phyloP scores from a whole-genome alignment of 2,329 filamentous ascomycete genomes.

The Alternaria longipes region DNA sequence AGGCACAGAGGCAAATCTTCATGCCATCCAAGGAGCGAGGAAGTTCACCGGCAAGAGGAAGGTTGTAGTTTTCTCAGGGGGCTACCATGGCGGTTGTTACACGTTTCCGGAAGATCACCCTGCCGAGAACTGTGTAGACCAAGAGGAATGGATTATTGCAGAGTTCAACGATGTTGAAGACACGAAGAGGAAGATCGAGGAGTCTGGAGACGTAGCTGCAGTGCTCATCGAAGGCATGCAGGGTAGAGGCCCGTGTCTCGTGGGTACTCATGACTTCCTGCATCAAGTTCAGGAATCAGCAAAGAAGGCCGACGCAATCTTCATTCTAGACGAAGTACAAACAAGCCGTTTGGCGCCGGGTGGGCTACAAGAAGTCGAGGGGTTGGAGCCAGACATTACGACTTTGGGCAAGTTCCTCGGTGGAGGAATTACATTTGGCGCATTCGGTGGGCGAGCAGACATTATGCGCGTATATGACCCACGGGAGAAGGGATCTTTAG shows the following conservation, averaged over 20 bases:
- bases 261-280: constrained; percentile 63
- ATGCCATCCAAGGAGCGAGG: constrained; percentile 53
- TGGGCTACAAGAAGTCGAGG: constrained; percentile 32
- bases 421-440: constrained; percentile 72
- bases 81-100: constrained; percentile 66
- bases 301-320: constrained; percentile 61
- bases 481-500: constrained; percentile 51
- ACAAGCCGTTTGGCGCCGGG: constrained; percentile 35
- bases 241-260: constrained; percentile 67
- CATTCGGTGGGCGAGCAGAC: constrained; percentile 68
- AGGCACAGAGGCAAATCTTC: constrained; percentile 41
- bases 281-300: constrained; percentile 60
- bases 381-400: constrained; percentile 55
- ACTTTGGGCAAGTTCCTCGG: constrained; percentile 74
- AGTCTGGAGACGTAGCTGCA: constrained; percentile 61
- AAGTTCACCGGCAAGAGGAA: constrained; percentile 55
- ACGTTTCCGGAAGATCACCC: constrained; percentile 53
- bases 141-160: constrained; percentile 66
- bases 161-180: constrained; percentile 68
- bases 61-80: constrained; percentile 59
- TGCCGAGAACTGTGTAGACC: constrained; percentile 60
- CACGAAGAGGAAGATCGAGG: constrained; percentile 56
- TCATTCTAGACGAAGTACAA: constrained; percentile 72
- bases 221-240: constrained; percentile 74
- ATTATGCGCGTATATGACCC: constrained; percentile 69